phyloP scores from a whole-genome alignment of 176 grass and related monocot genomes.

The Eremochloa ophiuroides region DNA sequence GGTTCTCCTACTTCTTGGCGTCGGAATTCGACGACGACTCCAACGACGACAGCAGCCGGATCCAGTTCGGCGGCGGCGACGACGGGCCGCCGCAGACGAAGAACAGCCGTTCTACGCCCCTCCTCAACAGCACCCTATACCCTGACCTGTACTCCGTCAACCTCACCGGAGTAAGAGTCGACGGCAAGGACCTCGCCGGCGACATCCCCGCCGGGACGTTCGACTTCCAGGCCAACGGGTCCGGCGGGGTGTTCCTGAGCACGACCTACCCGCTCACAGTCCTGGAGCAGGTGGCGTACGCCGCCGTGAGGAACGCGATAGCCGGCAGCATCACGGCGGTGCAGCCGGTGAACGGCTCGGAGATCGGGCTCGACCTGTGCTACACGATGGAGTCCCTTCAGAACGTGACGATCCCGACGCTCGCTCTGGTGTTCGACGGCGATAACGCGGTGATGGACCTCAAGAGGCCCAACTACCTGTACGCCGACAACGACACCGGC shows the following conservation, averaged over 20 bases:
- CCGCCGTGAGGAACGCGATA: not conserved
- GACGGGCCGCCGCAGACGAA: not conserved
- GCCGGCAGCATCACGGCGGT: not conserved
- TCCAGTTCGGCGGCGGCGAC: not conserved
- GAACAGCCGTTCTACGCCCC: not conserved
- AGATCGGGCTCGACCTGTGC: constrained; percentile 9
- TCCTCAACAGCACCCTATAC: not conserved
- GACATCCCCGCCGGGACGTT: not conserved
- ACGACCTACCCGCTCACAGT: not conserved
- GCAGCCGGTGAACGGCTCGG: not conserved
- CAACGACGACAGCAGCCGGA: not conserved
- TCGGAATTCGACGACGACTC: not conserved
- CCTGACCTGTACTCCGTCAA: not conserved
- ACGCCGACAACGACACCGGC: not conserved
- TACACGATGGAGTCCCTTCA: not conserved
- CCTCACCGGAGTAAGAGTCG: constrained; percentile 4
- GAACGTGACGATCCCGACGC: not conserved
- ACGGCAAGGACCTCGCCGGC: not conserved
- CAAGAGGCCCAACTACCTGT: constrained; percentile 1
- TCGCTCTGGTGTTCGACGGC: not conserved
- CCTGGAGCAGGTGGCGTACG: constrained; percentile 12
- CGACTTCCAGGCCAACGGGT: constrained; percentile 4
- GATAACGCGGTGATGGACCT: not conserved
- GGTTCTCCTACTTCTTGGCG: constrained; percentile 17
- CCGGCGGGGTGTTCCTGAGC: constrained; percentile 27